Base-by-base conservation (phyloP, 306 rosid genomes). In the Prunus padus region DNA sequence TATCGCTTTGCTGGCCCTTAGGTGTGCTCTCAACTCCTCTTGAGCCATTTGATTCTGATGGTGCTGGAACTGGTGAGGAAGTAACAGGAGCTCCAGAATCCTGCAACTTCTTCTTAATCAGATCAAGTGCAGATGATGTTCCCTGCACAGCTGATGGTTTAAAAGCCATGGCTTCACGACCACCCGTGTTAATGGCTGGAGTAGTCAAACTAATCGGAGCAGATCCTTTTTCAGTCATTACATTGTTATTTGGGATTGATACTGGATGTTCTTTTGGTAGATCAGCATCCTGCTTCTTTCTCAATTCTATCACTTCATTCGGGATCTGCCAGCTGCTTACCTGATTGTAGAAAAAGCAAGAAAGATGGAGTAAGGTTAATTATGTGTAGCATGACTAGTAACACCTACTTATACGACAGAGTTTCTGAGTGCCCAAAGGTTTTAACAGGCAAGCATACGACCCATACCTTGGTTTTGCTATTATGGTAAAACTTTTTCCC, bases 321-420 rank as follows among this genome's bases (percentile, higher is more conserved):
- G 99, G 99, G 81, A 95, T 90, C 86, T 95, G 96, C 99, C 99
- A 95, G 89, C 97, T 87, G 85, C 99, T 95, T 37, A 90, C 85
- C 99, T 95, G 84, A 80, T 70, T 15, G 67, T 60, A 12, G 78
- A 76, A 78, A 69, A 62, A 22, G 40, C 54, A 77, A 66, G 51
- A 59, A 61, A 83, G 66, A 73, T 23, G 31, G 13, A 52, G 16
- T 30, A 12, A 26, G 46, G 8, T 31, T 26, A 44, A 57, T 42
- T 28, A 54, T 23, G 18, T 4, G 20, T 3, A 45, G 26, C 20
- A 45, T 60, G 37, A 33, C 46, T 1, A 73, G 15, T 42, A 82
- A 67, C 45, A 47, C 47, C 20, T 11, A 28, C 42, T 67, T 44
- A 67, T 45, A 72, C 18, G 8, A 42, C 11, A 73, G 14, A 8